Conservation (phyloP, 805 yeast genomes). For the Citeromyces matritensis region DNA sequence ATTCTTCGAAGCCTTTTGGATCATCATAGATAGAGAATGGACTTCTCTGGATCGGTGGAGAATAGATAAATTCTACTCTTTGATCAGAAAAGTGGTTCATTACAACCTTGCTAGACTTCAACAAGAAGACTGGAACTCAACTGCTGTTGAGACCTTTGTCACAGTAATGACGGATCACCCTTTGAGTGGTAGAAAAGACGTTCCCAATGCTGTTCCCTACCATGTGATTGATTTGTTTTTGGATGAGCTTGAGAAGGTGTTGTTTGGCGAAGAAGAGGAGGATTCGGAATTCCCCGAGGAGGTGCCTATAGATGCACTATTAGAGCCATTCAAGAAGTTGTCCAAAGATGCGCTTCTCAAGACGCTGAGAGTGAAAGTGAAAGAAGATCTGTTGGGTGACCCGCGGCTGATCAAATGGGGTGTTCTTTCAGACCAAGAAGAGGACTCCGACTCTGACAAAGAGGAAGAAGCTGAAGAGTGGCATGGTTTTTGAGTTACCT, state of each 20-base stretch:
- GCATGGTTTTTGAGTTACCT: conserved; percentile 14
- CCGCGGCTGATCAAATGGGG: conserved; percentile 54
- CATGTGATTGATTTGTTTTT: conserved; percentile 74
- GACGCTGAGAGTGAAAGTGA: conserved; percentile 48
- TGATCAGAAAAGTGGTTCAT: conserved; percentile 64
- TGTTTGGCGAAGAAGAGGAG: conserved; percentile 32
- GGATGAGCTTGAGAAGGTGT: conserved; percentile 67
- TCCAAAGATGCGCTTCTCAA: conserved; percentile 34
- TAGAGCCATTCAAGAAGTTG: conserved; percentile 47
- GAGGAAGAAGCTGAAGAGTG: conserved; percentile 9
- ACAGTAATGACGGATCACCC: conserved; percentile 7
- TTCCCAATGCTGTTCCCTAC: conserved; percentile 66
- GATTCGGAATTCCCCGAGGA: conserved; percentile 24
- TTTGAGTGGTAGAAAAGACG: conserved; percentile 21
- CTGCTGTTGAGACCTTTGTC: conserved; percentile 14
- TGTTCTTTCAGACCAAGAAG: conserved; percentile 13
- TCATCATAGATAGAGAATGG: conserved; percentile 71
- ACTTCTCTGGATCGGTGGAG: conserved; percentile 69
- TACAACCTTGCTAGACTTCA: conserved; percentile 46
- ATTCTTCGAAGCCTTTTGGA: conserved; percentile 73
- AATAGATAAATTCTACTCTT: conserved; percentile 71
- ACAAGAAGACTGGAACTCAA: conserved; percentile 37
- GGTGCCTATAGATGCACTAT: conserved; percentile 37
- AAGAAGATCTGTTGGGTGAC: conserved; percentile 54
- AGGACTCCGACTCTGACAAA: too few species aligned